These are phyloP conservation scores for Calonectria multiphialidica DNA, from an alignment of 2,329 filamentous ascomycete genomes.

Conservation along the genomic window DNA sequence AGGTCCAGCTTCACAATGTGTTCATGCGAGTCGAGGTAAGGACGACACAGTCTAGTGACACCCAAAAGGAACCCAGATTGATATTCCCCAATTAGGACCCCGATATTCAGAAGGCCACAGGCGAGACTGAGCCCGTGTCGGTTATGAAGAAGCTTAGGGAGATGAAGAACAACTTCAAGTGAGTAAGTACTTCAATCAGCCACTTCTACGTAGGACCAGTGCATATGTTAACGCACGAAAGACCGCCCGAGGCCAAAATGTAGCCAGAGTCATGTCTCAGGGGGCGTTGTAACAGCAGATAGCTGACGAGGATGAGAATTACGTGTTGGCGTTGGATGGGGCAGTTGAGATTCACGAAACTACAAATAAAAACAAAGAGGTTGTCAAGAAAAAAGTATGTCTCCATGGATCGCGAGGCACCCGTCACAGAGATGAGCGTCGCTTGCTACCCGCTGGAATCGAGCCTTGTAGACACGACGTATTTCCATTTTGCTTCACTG, in stretches of 20 bases:
- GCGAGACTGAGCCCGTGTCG: conserved; percentile 81
- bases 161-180: conserved; percentile 87
- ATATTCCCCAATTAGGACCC: conserved; percentile 70
- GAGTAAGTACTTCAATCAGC: conserved; percentile 53
- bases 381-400: conserved; percentile 40
- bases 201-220: neutral
- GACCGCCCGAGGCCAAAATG: conserved; percentile 47
- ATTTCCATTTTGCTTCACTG: conserved; percentile 74
- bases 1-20: conserved; percentile 85
- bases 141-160: conserved; percentile 90
- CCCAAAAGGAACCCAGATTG: neutral
- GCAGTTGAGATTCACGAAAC: neutral
- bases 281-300: neutral
- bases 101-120: conserved; percentile 84
- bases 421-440: conserved; percentile 41
- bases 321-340: conserved; percentile 39
- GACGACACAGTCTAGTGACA: conserved; percentile 15
- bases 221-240: conserved; percentile 19
- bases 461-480: conserved; percentile 39
- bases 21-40: conserved; percentile 91
- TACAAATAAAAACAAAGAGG: conserved; percentile 26
- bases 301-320: neutral
- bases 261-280: conserved; percentile 24
- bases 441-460: conserved; percentile 48
- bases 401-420: conserved; percentile 52